These are phyloP conservation scores for Phaeotremella skinneri DNA, from an alignment of 768 basidiomycete species.

Conservation along the genomic window DNA sequence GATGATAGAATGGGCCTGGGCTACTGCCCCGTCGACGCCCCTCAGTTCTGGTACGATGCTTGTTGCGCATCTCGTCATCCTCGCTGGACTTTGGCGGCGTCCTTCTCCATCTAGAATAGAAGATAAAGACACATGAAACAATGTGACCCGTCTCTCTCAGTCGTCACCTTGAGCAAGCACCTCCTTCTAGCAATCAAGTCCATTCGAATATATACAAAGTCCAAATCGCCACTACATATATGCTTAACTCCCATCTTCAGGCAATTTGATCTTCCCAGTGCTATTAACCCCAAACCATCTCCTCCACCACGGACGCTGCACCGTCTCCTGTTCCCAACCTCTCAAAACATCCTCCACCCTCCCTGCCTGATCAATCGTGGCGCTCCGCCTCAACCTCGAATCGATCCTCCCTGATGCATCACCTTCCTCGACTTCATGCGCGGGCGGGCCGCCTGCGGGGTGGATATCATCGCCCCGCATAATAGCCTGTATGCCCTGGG, in stretches of 20 bases:
- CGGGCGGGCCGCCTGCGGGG: too few species aligned
- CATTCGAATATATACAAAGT: too few species aligned
- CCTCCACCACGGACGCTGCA: slow-evolving; percentile 15
- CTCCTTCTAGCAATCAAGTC: too few species aligned
- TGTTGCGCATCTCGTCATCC: slow-evolving; percentile 57
- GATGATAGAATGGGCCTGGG: slow-evolving; percentile 81
- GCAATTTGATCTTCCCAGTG: slow-evolving; percentile 4
- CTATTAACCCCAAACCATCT: slow-evolving; percentile 8
- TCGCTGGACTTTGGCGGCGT: slow-evolving; percentile 53
- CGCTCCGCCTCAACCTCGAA: neutral
- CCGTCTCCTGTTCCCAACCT: slow-evolving; percentile 3
- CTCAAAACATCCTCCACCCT: slow-evolving; percentile 13
- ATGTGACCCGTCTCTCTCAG: too few species aligned
- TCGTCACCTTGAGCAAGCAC: too few species aligned
- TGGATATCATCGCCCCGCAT: slow-evolving; percentile 23
- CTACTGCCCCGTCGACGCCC: slow-evolving; percentile 75
- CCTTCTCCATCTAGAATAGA: too few species aligned
- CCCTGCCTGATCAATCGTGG: neutral
- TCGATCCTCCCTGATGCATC: neutral
- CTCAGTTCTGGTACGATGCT: slow-evolving; percentile 63
- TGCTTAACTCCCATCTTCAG: neutral
- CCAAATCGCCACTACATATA: too few species aligned
- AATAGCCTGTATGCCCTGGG: slow-evolving; percentile 27
- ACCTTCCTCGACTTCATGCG: neutral
- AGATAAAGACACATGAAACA: too few species aligned